phyloP scores from a whole-genome alignment of 345 rosid genomes.

The Lepidium africanum region DNA sequence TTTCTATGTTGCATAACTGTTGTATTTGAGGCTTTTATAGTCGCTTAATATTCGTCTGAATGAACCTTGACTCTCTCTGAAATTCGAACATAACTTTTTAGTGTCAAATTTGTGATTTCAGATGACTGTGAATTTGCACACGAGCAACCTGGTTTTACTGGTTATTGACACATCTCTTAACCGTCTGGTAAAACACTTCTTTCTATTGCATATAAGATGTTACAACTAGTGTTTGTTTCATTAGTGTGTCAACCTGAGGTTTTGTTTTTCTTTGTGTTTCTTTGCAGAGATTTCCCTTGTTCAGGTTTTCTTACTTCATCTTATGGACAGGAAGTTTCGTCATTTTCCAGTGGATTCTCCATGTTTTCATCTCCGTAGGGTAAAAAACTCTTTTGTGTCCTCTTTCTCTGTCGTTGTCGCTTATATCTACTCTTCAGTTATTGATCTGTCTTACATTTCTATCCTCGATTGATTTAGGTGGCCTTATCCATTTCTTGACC shows the following conservation, averaged over 20 bases:
- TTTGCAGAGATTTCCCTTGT: slow-evolving; percentile 58
- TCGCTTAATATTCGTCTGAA: background rate
- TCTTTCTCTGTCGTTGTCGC: background rate
- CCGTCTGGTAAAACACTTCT: slow-evolving; percentile 37
- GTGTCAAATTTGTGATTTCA: slow-evolving; percentile 19
- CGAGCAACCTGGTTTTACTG: slow-evolving; percentile 49
- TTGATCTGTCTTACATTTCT: background rate
- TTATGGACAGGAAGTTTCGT: slow-evolving; percentile 53
- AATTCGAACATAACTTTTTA: background rate
- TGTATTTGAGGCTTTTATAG: background rate
- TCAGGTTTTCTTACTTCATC: slow-evolving; percentile 58
- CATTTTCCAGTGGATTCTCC: slow-evolving; percentile 56
- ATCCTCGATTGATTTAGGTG: slow-evolving; percentile 34
- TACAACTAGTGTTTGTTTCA: background rate
- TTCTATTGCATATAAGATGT: background rate
- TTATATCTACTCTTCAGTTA: background rate
- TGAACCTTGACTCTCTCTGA: background rate
- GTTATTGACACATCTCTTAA: slow-evolving; percentile 52
- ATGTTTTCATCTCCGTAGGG: slow-evolving; percentile 40
- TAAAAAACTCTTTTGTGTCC: slow-evolving; percentile 7
- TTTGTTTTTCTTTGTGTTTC: background rate
- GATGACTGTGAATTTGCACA: slow-evolving; percentile 63
- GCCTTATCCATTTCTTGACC: slow-evolving; percentile 71
- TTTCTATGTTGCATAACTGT: background rate
- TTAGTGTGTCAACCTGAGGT: background rate